These are phyloP conservation scores for Paraphaeosphaeria sporulosa DNA, from an alignment of 2,329 filamentous ascomycete genomes.

Conservation along the genomic window DNA sequence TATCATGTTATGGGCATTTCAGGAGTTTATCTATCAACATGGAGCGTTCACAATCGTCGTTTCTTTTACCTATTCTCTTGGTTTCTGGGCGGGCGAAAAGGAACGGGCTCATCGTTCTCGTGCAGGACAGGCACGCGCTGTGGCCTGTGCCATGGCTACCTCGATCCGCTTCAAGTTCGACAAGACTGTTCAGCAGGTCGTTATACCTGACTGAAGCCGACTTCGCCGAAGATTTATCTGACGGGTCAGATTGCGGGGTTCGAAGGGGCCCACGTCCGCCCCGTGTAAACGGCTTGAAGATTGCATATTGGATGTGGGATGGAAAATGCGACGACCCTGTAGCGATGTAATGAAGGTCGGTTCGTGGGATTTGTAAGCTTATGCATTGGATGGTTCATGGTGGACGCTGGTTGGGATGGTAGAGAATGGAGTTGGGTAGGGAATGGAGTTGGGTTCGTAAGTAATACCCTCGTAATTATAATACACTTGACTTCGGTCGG, in stretches of 20 bases:
- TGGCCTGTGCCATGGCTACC: not conserved
- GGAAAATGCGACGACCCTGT: not conserved
- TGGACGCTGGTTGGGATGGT: not conserved
- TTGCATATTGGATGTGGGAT: not conserved
- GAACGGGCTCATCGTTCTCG: not conserved
- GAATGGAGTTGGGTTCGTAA: not conserved
- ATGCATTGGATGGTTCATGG: not conserved
- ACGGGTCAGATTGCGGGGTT: not conserved
- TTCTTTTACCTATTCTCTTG: not conserved
- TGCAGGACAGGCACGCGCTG: not conserved
- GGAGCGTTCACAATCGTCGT: not conserved
- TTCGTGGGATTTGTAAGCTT: not conserved
- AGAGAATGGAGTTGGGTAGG: too few relatives aligned
- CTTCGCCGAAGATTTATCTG: not conserved
- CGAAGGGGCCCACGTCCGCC: not conserved
- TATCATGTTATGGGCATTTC: slow-evolving; percentile 1
- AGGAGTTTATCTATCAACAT: not conserved
- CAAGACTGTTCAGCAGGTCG: not conserved
- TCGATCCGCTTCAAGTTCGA: not conserved
- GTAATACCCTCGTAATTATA: slow-evolving; percentile 15
- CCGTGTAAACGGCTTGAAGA: not conserved
- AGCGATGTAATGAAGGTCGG: not conserved
- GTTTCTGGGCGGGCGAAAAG: not conserved
- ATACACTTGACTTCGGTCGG: not conserved
- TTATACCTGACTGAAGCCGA: not conserved